These are phyloP conservation scores for Gracilariopsis chorda DNA, from an alignment of 23 red algal genomes.

Conservation along the genomic window DNA sequence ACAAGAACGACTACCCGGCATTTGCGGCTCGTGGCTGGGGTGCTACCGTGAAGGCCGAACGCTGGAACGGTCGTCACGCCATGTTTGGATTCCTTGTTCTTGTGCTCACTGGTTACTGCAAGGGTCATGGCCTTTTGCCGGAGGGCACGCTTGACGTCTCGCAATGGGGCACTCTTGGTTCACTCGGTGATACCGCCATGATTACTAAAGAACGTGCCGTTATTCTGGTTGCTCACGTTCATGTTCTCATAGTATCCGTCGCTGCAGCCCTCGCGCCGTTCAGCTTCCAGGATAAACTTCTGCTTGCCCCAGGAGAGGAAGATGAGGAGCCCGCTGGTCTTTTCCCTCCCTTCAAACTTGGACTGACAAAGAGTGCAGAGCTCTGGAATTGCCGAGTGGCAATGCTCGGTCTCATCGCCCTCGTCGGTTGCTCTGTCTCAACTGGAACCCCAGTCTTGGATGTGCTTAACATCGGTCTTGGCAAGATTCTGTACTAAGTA, in stretches of 20 bases:
- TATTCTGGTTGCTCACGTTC: slow-evolving; percentile 85
- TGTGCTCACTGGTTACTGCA: slow-evolving; percentile 58
- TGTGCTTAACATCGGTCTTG: slow-evolving; percentile 72
- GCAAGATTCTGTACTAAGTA: slow-evolving; percentile 75
- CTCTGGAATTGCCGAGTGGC: slow-evolving; percentile 86
- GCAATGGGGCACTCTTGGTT: slow-evolving; percentile 70
- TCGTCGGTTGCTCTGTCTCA: slow-evolving; percentile 44
- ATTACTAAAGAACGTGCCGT: slow-evolving; percentile 79
- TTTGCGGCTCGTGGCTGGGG: slow-evolving; percentile 91
- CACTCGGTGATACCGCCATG: slow-evolving; percentile 48
- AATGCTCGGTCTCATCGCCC: slow-evolving; percentile 79
- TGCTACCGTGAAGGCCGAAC: slow-evolving; percentile 85
- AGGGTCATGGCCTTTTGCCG: slow-evolving; percentile 85
- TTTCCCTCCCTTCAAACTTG: slow-evolving; percentile 69
- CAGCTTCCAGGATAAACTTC: slow-evolving; percentile 92
- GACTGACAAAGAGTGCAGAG: slow-evolving; percentile 91
- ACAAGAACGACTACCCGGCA: slow-evolving; percentile 74
- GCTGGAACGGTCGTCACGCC: slow-evolving; percentile 89
- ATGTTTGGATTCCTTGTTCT: slow-evolving; percentile 87
- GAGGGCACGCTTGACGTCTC: slow-evolving; percentile 63
- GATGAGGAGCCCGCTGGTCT: slow-evolving; percentile 88
- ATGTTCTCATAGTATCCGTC: slow-evolving; percentile 82
- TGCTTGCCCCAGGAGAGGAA: slow-evolving; percentile 74
- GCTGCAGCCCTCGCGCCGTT: slow-evolving; percentile 90
- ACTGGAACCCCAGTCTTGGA: slow-evolving; percentile 77